Evolutionary conservation across 208 protist species (phyloP).

Genomic region (Trypanosoma scelopori): DNA sequence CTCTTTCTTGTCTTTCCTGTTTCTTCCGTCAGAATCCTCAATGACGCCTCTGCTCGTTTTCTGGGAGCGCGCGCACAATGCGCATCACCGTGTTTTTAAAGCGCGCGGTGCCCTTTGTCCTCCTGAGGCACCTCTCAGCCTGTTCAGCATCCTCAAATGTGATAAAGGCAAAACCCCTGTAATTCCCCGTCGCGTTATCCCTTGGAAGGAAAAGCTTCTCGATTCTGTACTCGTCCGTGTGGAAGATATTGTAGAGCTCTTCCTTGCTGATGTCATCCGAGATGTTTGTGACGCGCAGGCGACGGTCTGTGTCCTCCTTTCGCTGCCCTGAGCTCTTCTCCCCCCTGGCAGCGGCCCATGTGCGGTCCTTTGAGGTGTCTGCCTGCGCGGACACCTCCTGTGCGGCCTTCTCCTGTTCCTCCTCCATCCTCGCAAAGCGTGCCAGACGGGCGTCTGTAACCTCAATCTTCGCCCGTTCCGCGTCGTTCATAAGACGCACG

Average conservation of each 20-base stretch:
- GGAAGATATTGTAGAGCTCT: constrained; percentile 76
- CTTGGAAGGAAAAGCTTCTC: constrained; percentile 60
- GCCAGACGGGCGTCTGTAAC: constrained; percentile 66
- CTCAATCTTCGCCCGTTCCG: constrained; percentile 41
- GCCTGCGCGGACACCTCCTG: constrained; percentile 15
- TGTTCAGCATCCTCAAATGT: constrained; percentile 42
- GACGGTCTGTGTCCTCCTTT: constrained; percentile 42
- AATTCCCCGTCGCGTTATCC: constrained; percentile 60
- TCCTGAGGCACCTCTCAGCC: constrained; percentile 28
- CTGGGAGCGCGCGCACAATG: constrained; percentile 43
- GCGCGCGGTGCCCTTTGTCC: constrained; percentile 26
- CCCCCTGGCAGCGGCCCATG: constrained; percentile 40
- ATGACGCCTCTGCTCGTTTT: constrained; percentile 15
- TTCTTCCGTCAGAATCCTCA: constrained; percentile 3
- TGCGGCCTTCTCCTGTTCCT: constrained; percentile 37
- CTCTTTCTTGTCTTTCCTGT: constrained; percentile 7
- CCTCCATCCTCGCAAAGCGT: constrained; percentile 32
- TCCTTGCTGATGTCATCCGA: constrained; percentile 79
- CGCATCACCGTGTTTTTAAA: constrained; percentile 88
- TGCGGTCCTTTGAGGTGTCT: constrained; percentile 35
- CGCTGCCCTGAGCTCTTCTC: constrained; percentile 31
- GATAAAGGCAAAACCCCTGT: constrained; percentile 81
- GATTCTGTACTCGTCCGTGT: constrained; percentile 45
- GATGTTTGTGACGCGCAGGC: constrained; percentile 80
- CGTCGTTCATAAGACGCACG: constrained; percentile 73